Base-by-base conservation (phyloP, 2,329 filamentous ascomycete species). In the Curvularia spicifera region DNA sequence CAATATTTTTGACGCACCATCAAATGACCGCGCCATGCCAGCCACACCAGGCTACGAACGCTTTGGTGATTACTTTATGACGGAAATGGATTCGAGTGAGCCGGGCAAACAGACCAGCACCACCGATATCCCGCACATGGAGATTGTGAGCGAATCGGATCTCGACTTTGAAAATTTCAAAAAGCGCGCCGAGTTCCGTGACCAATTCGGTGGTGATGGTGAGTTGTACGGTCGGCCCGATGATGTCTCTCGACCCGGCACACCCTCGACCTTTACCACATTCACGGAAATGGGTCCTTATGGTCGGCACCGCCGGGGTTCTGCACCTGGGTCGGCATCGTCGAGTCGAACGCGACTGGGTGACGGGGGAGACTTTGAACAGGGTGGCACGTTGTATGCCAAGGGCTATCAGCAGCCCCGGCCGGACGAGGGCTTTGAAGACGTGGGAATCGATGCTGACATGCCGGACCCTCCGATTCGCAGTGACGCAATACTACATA, bases 131-230 rank as follows among this genome's bases (percentile, higher is more conserved):
- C 77, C 76, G 9, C 90, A 91, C 0, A 96, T 97, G 74, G 94
- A 98, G 77, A 85, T 96, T 52, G 92, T 98, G 0, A 87, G 90
- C 0, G 94, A 98, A 71, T 84, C 85, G 49, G 87, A 92, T 40
- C 88, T 97, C 70, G 92, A 96, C 74, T 97, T 96, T 73, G 88
- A 91, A 59, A 93, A 91, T 77, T 97, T 89, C 83, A 97, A 96
- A 79, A 90, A 96, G 75, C 85, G 91, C 4, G 85, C 90, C 2
- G 93, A 97, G 68, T 97, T 97, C 78, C 87, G 89, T 0, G 89
- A 93, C 15, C 89, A 95, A 51, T 91, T 93, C 66, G 93, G 92
- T 18, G 93, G 90, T 9, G 80, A 82, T 49, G 90, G 90, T 28
- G 78, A 80, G 52, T 67, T 82, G 1, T 82, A 80, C 65, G 89